Base-by-base conservation (phyloP, 2,329 filamentous ascomycete species). In the Epichloe gansuensis region DNA sequence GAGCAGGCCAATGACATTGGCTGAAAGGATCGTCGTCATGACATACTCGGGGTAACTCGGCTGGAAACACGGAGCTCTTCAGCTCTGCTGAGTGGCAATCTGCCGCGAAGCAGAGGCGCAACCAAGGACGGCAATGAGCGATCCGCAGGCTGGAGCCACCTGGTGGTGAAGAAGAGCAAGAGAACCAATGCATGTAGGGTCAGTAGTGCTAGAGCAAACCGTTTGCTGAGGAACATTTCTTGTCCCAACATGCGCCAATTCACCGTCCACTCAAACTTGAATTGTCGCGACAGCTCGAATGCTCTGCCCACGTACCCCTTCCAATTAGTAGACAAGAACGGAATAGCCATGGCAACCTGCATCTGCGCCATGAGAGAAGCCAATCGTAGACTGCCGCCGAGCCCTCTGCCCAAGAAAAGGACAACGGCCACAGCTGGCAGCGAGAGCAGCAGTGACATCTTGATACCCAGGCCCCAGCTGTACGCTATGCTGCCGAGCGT, bases 201-300 rank as follows among this genome's bases (percentile, higher is more conserved):
- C 28, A 95, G 74, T 49, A 96, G 75, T 13, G 71, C 67, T 17
- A 84, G 60, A 28, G 89, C 81, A 64, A 95, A 94, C 2, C 71
- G 65, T 55, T 72, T 78, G 59, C 76, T 78, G 46, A 94, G 76
- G 62, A 98, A 98, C 0, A 72, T 69, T 6, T 86, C 80, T 68
- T 96, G 90, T 15, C 86, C 84, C n/a, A 96, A 71, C 66, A 97
- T 97, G 51, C 91, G 83, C 93, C 93, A 98, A 69, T 98, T 98
- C 59, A 98, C 93, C 0, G 93, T 98, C 93, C 93, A 98, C 70
- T 91, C 90, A 75, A 91, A 97, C 61, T 95, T 77, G 71, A 98
- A 98, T 61, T 88, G 82, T 52, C 93, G 79, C 46, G 87, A 90
- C 54, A 98, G 77, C 71, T 98, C 90, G 65, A 98, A 98, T 0